Evolutionary conservation across 2,329 filamentous ascomycete species (phyloP).

Genomic region (Aspergillus fumigatiaffinis): DNA sequence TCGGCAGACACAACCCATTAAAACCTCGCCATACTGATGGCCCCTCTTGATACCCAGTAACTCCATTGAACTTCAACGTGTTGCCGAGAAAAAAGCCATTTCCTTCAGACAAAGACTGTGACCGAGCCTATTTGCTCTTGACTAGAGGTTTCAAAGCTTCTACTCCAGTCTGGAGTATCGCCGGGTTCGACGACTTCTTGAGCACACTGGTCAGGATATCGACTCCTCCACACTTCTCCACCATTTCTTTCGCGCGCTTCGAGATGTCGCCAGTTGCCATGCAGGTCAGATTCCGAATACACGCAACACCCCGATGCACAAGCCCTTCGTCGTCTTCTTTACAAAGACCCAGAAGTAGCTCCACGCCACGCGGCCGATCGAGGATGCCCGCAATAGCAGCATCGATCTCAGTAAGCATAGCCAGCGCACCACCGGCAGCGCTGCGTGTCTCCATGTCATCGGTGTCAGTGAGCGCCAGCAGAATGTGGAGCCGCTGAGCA

Average conservation of each 20-base stretch:
- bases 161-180: slow-evolving; percentile 68
- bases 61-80: not conserved
- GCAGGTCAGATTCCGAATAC: slow-evolving; percentile 67
- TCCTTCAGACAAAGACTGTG: slow-evolving; percentile 2
- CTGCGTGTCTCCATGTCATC: slow-evolving; percentile 75
- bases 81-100: slow-evolving; percentile 2
- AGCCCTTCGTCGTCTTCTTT: slow-evolving; percentile 57
- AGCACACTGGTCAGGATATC: slow-evolving; percentile 67
- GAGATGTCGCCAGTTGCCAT: slow-evolving; percentile 62
- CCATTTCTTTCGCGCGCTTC: slow-evolving; percentile 54
- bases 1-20: not conserved
- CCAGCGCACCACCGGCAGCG: slow-evolving; percentile 83
- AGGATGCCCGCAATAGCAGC: slow-evolving; percentile 68
- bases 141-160: slow-evolving; percentile 68
- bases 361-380: slow-evolving; percentile 65
- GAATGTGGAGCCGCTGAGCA: slow-evolving; percentile 70
- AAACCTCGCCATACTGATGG: not conserved
- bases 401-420: slow-evolving; percentile 76
- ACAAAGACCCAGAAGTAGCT: slow-evolving; percentile 77
- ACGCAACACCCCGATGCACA: slow-evolving; percentile 67
- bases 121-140: slow-evolving; percentile 26
- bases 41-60: not conserved
- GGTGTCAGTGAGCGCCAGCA: slow-evolving; percentile 82
- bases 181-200: slow-evolving; percentile 63
- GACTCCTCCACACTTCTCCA: slow-evolving; percentile 61